Conservation (phyloP, 805 yeast genomes). For the Candida mattraensis region DNA sequence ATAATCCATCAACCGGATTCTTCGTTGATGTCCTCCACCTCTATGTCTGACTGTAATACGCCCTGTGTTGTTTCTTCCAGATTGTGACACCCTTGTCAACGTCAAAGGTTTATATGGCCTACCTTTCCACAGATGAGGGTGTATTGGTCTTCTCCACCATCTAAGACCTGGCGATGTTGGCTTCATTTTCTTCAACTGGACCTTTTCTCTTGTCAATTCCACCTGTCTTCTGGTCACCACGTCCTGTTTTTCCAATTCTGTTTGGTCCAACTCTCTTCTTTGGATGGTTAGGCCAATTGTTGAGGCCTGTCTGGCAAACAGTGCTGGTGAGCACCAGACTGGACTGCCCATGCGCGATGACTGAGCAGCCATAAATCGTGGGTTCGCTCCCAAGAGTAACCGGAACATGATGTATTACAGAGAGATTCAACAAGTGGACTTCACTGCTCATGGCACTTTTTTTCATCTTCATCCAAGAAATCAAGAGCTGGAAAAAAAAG, state of each 20-base stretch:
- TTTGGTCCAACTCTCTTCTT: conserved; percentile 46
- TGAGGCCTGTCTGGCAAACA: conserved; percentile 2
- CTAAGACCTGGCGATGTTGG: conserved; percentile 85
- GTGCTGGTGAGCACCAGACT: neutral
- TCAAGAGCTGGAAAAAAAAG: too few relatives aligned
- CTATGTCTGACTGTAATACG: conserved; percentile 88
- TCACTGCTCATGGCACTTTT: too few relatives aligned
- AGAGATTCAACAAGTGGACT: too few relatives aligned
- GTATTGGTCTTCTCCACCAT: conserved; percentile 86
- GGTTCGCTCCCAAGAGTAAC: conserved; percentile 1
- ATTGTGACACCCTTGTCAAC: conserved; percentile 62
- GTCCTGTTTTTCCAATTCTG: conserved; percentile 81
- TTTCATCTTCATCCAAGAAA: conserved; percentile 1
- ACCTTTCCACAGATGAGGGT: conserved; percentile 84
- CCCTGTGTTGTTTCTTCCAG: conserved; percentile 91
- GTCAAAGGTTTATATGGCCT: conserved; percentile 78
- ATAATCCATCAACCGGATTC: conserved; percentile 82
- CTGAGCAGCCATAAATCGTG: neutral
- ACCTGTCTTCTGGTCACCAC: conserved; percentile 67
- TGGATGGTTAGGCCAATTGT: conserved; percentile 32
- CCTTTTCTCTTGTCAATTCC: conserved; percentile 67
- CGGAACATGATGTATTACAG: neutral
- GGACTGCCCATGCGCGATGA: neutral
- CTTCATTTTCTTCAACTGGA: conserved; percentile 70
- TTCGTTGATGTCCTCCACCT: conserved; percentile 95